phyloP scores from a whole-genome alignment of 495 filamentous ascomycete species.

The Filosporella fistucella region DNA sequence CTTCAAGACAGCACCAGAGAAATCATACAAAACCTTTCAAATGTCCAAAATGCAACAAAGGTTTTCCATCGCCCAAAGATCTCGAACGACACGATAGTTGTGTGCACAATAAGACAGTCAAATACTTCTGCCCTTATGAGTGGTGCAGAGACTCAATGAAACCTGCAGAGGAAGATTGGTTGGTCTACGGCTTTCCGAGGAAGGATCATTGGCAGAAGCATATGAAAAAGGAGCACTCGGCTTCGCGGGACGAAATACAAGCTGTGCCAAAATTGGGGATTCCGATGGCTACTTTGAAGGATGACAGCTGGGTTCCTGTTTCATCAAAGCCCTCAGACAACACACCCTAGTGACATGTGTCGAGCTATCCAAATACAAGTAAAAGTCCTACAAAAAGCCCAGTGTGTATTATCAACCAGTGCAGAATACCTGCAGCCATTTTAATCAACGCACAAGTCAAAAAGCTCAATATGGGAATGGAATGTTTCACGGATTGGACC shows the following conservation, averaged over 20 bases:
- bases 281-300: slow-evolving; percentile 1
- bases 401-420: no score
- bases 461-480: no score
- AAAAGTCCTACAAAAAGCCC: no score
- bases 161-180: not conserved
- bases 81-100: slow-evolving; percentile 3
- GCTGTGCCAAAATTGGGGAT: not conserved
- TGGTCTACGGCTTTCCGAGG: not conserved
- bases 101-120: slow-evolving; percentile 4
- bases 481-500: no score
- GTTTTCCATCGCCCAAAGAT: slow-evolving; percentile 5
- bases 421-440: no score
- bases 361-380: no score
- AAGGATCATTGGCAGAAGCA: slow-evolving; percentile 9
- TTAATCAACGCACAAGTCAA: no score
- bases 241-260: not conserved
- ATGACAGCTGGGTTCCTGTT: slow-evolving; percentile 1
- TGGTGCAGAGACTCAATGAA: not conserved
- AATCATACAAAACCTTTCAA: no score
- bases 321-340: no score
- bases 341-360: no score
- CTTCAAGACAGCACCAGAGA: no score
- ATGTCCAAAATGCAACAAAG: no score
- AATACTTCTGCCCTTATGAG: slow-evolving; percentile 7
- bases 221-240: not conserved